Evolutionary conservation across 257 asterid species (phyloP).

Genomic region (Nicotiana tomentosiformis): DNA sequence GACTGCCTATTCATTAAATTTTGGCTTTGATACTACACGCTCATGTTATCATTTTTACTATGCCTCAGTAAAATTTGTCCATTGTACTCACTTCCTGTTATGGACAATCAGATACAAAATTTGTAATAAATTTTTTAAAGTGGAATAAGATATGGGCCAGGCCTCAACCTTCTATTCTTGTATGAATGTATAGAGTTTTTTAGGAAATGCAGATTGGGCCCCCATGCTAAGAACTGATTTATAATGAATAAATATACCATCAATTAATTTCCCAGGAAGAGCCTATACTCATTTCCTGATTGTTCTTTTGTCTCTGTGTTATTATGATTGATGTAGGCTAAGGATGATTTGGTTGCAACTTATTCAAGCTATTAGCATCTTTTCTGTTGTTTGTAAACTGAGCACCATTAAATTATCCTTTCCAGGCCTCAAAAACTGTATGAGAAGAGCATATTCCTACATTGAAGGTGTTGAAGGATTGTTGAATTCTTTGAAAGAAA

Average conservation of each 20-base stretch:
- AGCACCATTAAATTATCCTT: conserved; percentile 6
- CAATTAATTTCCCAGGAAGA: neutral
- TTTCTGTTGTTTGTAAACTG: neutral
- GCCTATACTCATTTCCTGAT: neutral
- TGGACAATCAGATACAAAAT: neutral
- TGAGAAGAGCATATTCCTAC: conserved; percentile 69
- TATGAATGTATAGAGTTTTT: too few species aligned
- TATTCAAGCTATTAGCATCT: neutral
- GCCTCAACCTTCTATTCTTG: neutral
- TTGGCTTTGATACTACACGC: too few species aligned
- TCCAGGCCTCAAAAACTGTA: conserved; percentile 80
- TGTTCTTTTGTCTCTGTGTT: neutral
- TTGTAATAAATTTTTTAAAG: neutral
- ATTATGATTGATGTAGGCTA: neutral
- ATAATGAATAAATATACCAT: neutral
- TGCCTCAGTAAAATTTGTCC: neutral
- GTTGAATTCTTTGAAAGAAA: conserved; percentile 55
- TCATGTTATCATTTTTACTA: too few species aligned
- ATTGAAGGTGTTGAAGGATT: conserved; percentile 74
- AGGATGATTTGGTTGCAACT: neutral
- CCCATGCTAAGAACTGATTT: neutral
- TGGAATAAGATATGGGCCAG: neutral
- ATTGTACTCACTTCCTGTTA: neutral
- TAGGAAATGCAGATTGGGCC: neutral
- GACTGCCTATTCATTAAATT: neutral